These are phyloP conservation scores for Mallotus nudiflorus DNA, from an alignment of 345 rosid genomes.

Conservation along the genomic window DNA sequence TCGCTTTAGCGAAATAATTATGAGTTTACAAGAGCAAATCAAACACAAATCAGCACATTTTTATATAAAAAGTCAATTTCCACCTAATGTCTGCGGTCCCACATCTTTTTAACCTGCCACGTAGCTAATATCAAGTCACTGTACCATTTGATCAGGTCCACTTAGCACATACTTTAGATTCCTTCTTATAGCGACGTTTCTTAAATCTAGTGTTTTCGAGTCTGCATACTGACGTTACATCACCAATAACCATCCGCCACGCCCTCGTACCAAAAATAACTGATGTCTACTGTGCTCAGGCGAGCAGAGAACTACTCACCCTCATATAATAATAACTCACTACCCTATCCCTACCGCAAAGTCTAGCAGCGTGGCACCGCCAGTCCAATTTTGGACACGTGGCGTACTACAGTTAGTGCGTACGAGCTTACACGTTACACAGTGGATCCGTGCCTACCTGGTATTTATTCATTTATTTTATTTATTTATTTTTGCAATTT, in stretches of 20 bases:
- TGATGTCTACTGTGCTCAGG: background rate
- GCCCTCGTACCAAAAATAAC: background rate
- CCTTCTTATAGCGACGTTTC: background rate
- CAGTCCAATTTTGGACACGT: slow-evolving; percentile 21
- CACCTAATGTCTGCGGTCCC: slow-evolving; percentile 22
- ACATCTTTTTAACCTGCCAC: slow-evolving; percentile 15
- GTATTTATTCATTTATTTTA: no score
- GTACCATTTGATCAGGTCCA: slow-evolving; percentile 4
- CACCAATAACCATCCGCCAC: background rate
- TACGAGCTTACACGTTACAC: slow-evolving; percentile 13
- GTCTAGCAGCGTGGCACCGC: slow-evolving; percentile 13
- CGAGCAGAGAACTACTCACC: slow-evolving; percentile 1
- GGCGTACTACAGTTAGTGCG: slow-evolving; percentile 18
- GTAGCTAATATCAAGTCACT: slow-evolving; percentile 6
- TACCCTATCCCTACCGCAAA: background rate
- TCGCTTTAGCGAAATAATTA: background rate
- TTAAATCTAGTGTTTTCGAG: background rate
- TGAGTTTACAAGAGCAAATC: background rate
- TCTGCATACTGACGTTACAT: background rate
- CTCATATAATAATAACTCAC: background rate
- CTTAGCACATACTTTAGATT: background rate
- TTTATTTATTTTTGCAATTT: no score
- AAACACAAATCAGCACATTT: background rate
- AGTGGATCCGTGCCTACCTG: background rate
- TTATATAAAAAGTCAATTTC: background rate